phyloP scores from a whole-genome alignment of 2,329 filamentous ascomycete species.

The Claviceps citrina region DNA sequence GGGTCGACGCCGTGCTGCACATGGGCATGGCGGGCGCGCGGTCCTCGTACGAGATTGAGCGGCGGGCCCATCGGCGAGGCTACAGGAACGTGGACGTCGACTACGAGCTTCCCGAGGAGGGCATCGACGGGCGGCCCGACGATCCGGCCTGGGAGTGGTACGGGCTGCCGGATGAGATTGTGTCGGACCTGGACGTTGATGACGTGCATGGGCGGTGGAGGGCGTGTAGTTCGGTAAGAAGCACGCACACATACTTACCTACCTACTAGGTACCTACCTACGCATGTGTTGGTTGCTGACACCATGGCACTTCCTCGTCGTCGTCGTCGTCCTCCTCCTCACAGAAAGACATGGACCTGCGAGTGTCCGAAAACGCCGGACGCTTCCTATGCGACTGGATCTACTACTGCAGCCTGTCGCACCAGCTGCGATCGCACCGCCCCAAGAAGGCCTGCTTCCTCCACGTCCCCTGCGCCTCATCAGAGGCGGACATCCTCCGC shows the following conservation, averaged over 20 bases:
- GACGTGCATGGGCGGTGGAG: constrained; percentile 43
- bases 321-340: too few relatives aligned
- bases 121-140: constrained; percentile 28
- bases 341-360: constrained; percentile 29
- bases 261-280: too few relatives aligned
- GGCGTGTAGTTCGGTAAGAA: constrained; percentile 30
- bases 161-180: constrained; percentile 37
- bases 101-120: constrained; percentile 39
- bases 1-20: constrained; percentile 55
- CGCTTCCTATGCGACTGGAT: constrained; percentile 67
- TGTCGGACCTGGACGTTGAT: constrained; percentile 41
- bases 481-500: constrained; percentile 29
- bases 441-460: constrained; percentile 47
- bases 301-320: too few relatives aligned
- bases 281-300: too few relatives aligned
- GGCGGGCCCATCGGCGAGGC: constrained; percentile 52
- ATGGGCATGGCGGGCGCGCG: constrained; percentile 62
- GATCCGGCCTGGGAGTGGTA: constrained; percentile 38
- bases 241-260: too few relatives aligned
- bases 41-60: constrained; percentile 55
- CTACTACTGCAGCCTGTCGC: constrained; percentile 52
- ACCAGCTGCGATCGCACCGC: constrained; percentile 32
- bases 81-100: constrained; percentile 61
- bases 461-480: constrained; percentile 51
- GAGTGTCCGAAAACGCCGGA: constrained; percentile 54